Percentiles rank a stretch among this genome's conserved stretches.
Evolutionary conservation across 345 rosid genomes (phyloP).

Genomic region (Nephelium lappaceum): DNA sequence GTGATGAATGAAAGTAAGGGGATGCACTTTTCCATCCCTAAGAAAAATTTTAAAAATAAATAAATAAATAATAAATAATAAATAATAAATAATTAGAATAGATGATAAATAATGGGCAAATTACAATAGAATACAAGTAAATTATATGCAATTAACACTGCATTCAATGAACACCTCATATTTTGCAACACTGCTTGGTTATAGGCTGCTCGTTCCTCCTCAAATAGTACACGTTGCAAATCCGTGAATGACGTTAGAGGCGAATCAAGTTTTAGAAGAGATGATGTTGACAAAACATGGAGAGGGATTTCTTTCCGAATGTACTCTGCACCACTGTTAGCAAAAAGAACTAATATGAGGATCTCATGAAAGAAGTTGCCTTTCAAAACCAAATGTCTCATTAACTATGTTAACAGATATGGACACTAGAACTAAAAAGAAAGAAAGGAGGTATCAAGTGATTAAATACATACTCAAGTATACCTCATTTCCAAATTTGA

Average conservation of each 20-base stretch:
- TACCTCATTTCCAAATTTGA: slow-evolving; percentile 96
- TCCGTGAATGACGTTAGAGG: slow-evolving; percentile 81
- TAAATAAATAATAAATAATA: no score
- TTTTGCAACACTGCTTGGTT: slow-evolving; percentile 75
- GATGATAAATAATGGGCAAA: slow-evolving; percentile 3
- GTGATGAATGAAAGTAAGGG: slow-evolving; percentile 87
- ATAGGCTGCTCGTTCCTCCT: slow-evolving; percentile 87
- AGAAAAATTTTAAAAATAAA: slow-evolving; percentile 21
- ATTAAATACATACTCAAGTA: slow-evolving; percentile 35
- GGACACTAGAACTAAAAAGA: neutral
- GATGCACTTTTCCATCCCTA: slow-evolving; percentile 86
- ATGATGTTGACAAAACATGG: slow-evolving; percentile 69
- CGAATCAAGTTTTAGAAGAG: slow-evolving; percentile 71
- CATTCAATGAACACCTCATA: slow-evolving; percentile 51
- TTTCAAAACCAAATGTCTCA: neutral
- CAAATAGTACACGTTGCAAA: slow-evolving; percentile 82
- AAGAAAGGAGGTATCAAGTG: slow-evolving; percentile 17
- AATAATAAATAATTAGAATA: no score
- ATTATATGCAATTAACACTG: neutral
- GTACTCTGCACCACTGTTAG: slow-evolving; percentile 83
- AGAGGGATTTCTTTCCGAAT: slow-evolving; percentile 88
- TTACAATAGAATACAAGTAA: neutral
- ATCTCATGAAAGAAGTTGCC: slow-evolving; percentile 13
- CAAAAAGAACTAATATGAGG: slow-evolving; percentile 34
- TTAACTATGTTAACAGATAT: neutral